These are phyloP conservation scores for Phytophthora syringae DNA, from an alignment of 352 stramenopile species.

Conservation along the genomic window DNA sequence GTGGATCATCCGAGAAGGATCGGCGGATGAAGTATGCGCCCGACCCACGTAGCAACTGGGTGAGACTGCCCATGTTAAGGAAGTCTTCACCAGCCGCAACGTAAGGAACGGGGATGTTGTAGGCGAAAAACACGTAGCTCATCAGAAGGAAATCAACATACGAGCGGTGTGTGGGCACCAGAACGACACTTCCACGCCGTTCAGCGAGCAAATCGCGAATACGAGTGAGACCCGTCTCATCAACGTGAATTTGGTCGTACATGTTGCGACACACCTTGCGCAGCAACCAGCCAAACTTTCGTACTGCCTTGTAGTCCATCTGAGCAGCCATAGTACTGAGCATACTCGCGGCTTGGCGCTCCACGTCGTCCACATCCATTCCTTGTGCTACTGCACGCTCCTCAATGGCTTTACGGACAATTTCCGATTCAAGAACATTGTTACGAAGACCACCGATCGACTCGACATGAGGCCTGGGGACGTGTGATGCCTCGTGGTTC, in stretches of 20 bases:
- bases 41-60: conserved; percentile 66
- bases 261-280: conserved; percentile 85
- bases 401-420: conserved; percentile 64
- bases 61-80: conserved; percentile 72
- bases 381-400: conserved; percentile 38
- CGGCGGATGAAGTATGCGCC: conserved; percentile 85
- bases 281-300: conserved; percentile 81
- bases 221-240: conserved; percentile 73
- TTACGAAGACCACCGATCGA: conserved; percentile 71
- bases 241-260: conserved; percentile 90
- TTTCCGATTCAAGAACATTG: conserved; percentile 67
- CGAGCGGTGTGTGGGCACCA: conserved; percentile 87
- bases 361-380: conserved; percentile 50
- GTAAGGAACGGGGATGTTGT: conserved; percentile 87
- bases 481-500: conserved; percentile 88
- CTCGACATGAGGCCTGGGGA: conserved; percentile 73
- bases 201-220: conserved; percentile 70
- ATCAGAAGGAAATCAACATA: conserved; percentile 89
- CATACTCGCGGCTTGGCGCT: conserved; percentile 65
- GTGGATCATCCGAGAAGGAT: conserved; percentile 66
- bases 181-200: conserved; percentile 65
- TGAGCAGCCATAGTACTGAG: conserved; percentile 80
- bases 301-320: conserved; percentile 78
- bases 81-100: conserved; percentile 86
- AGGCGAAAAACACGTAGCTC: conserved; percentile 90